Base-by-base conservation (phyloP, 768 basidiomycete species). In the Trametes elegans region DNA sequence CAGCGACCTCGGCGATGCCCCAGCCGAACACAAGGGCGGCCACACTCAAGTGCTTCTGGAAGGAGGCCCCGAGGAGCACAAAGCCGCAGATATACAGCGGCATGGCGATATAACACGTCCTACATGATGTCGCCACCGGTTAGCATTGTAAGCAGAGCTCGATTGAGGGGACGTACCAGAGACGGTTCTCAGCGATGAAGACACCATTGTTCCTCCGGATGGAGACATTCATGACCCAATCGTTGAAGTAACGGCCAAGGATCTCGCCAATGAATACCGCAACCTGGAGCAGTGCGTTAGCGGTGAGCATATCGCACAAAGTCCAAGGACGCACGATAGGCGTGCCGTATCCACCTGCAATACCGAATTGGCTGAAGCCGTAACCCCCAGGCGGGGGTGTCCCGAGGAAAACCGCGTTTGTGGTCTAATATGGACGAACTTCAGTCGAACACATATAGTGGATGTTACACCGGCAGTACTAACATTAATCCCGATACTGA, bases 361-460 rank as follows among this genome's bases (percentile, higher is more conserved):
- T 79, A 11, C 74, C 77, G 48, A 74, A 76, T 51, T 71, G 73
- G 27, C 68, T 73, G 61, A 80, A 79, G 0, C 77, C 82, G 57
- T 74, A 85, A 1, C 80, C 86, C 9, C 76, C 59, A 0, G 83
- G 82, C 1, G 72, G 72, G 0, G 82, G 81, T 3, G 70, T 71
- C 5, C 82, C 83, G 1, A 87, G 68, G 71, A 87, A 87, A 1
- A 86, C 82, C 0, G 79, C 82, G 55, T 81, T 84, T 2, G 85
- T 89, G 16, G 83, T 81, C 79, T 85, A 49, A n/a, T n/a, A n/a
- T n/a, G n/a, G n/a, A n/a, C n/a, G n/a, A n/a, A n/a, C n/a, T n/a
- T n/a, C n/a, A n/a, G n/a, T n/a, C n/a, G n/a, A n/a, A n/a, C n/a
- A n/a, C n/a, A n/a, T n/a, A n/a, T n/a, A n/a, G n/a, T n/a, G n/a